Percentiles rank a stretch among this genome's conserved stretches.
phyloP scores from a whole-genome alignment of 805 yeast species.

The Lipomyces japonicus region DNA sequence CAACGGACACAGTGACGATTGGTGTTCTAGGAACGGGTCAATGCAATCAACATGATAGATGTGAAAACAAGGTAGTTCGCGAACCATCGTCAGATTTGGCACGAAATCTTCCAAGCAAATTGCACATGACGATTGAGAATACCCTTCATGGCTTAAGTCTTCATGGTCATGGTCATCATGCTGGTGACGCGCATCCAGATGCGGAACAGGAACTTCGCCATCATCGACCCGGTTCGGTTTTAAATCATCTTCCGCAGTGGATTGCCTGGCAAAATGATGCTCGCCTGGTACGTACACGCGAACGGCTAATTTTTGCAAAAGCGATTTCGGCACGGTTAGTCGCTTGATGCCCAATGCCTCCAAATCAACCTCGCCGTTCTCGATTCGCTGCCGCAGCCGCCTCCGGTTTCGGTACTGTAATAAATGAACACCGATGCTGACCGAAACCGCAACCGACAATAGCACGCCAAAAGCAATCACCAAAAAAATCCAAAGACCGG shows the following conservation, averaged over 20 bases:
- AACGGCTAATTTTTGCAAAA: constrained; percentile 21
- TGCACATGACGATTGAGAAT: constrained; percentile 49
- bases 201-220: no score
- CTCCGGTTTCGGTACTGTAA: constrained; percentile 16
- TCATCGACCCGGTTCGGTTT: no score
- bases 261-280: constrained; percentile 1
- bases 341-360: constrained; percentile 24
- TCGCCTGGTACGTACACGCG: constrained; percentile 24
- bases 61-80: constrained; percentile 77
- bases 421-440: constrained; percentile 12
- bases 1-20: constrained; percentile 77
- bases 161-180: background rate
- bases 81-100: constrained; percentile 48
- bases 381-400: constrained; percentile 20
- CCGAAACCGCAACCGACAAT: background rate
- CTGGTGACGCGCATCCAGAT: no score
- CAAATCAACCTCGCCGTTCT: constrained; percentile 24
- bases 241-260: background rate
- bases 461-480: constrained; percentile 23
- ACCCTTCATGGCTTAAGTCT: constrained; percentile 6
- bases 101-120: constrained; percentile 70
- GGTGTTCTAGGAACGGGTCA: constrained; percentile 72
- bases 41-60: constrained; percentile 74
- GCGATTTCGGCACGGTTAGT: constrained; percentile 24
- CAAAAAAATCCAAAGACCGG: constrained; percentile 25